These are phyloP conservation scores for Penicillium brasilianum DNA, from an alignment of 2,329 filamentous ascomycete species.

Conservation along the genomic window DNA sequence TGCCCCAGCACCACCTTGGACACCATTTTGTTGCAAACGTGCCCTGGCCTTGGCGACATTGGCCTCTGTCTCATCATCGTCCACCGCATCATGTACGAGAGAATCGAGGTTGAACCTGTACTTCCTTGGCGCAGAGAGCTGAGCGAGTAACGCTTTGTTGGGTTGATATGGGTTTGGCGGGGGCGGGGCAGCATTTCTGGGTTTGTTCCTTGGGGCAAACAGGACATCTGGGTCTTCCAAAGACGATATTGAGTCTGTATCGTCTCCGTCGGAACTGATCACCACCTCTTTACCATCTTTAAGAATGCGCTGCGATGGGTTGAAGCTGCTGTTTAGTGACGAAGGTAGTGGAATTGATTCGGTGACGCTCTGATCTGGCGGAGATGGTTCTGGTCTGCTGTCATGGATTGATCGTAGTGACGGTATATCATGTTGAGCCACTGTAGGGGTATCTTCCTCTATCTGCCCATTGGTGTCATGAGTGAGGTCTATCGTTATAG, in stretches of 20 bases:
- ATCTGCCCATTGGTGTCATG: conserved; percentile 6
- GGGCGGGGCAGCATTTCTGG: conserved; percentile 1
- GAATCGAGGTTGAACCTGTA: conserved; percentile 69
- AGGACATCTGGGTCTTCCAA: conserved; percentile 55
- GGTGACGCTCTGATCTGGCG: conserved; percentile 24
- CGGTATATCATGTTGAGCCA: background rate
- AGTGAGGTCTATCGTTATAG: conserved; percentile 35
- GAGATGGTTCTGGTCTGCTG: conserved; percentile 9
- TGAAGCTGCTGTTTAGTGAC: conserved; percentile 31
- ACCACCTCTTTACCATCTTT: conserved; percentile 62
- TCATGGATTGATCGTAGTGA: conserved; percentile 4
- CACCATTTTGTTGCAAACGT: conserved; percentile 27
- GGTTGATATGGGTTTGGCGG: conserved; percentile 3
- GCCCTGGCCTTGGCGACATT: conserved; percentile 50
- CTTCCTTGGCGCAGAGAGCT: conserved; percentile 31
- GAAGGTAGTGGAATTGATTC: conserved; percentile 21
- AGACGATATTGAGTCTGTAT: conserved; percentile 62
- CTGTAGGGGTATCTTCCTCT: background rate
- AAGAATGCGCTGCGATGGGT: conserved; percentile 57
- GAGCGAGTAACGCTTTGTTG: conserved; percentile 8
- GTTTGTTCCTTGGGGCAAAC: conserved; percentile 39
- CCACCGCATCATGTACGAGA: conserved; percentile 63
- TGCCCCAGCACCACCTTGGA: background rate
- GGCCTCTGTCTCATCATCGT: conserved; percentile 64
- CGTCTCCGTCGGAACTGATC: conserved; percentile 74